Evolutionary conservation across 495 filamentous ascomycete species (phyloP), one percentile per base, ranked within the genome.

Genomic region (Penicillium parvum): DNA sequence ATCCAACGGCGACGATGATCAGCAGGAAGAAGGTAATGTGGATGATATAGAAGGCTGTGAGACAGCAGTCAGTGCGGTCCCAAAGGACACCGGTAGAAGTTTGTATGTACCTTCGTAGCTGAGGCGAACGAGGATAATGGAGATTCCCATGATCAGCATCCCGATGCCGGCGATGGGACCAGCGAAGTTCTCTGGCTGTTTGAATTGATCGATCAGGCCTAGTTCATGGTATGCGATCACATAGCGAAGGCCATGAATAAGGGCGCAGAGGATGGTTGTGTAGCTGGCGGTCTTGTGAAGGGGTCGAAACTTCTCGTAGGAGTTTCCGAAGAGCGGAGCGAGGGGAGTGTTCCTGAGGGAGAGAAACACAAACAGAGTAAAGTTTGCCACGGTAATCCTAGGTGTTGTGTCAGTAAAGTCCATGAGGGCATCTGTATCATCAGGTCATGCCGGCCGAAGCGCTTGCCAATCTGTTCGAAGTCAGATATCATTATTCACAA

Each of bases 271-370:
- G 27, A 80, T 61, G 26, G 72, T 77, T 7, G 71, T 73, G 45
- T 78, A 79, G 18, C 79, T 79, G 23, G 70, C 73, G 32, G 73
- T 68, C 40, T 73, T 74, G 54, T 83, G 79, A 14, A 83, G 69
- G 21, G 69, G 67, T 44, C 81, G 82, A 22, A 83, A 68, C 14
- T 74, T 61, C 43, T 83, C 79, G 51, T 83, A 82, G 7, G 78
- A 81, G 33, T 75, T 74, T 12, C 73, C 72, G 7, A 73, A 76
- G 17, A 83, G 46, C 22, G 73, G 64, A 20, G 77, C 74, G 14
- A 83, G 50, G 21, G 79, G 79, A 0, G 77, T 82, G 49, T 82
- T 81, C 42, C 77, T 80, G 41, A 83, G 60, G 3, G 75, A 73
- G 18, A 83, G 64, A 37, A 82, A 81, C 10, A 80, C 69, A 18